Evolutionary conservation across 805 yeast genomes (phyloP).

Genomic region (Yarrowia keelungensis): DNA sequence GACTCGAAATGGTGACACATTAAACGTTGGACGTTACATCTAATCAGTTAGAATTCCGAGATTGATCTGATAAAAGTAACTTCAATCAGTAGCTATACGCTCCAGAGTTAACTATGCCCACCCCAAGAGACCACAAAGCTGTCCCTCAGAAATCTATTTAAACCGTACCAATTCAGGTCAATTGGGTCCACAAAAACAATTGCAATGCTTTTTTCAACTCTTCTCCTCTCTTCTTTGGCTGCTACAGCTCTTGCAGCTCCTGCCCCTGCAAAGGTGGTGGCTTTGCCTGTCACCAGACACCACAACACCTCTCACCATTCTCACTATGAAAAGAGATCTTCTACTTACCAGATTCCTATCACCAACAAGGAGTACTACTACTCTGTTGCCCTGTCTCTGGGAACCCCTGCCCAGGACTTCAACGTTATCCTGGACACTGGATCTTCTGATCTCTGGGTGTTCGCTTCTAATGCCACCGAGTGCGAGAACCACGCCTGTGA

Average conservation of each 20-base stretch:
- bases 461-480: conserved; percentile 32
- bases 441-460: conserved; percentile 71
- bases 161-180: not conserved
- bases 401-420: conserved; percentile 63
- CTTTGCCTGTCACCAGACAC: conserved; percentile 1
- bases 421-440: conserved; percentile 70
- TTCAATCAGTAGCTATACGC: not conserved
- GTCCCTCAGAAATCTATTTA: not conserved
- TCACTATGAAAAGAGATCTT: not conserved
- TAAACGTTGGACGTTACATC: not conserved
- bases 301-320: not conserved
- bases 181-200: not conserved
- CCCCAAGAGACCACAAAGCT: no score
- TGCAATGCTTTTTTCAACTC: conserved; percentile 1
- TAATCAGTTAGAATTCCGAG: not conserved
- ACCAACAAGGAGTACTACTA: conserved; percentile 34
- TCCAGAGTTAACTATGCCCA: not conserved
- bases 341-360: not conserved
- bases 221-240: not conserved
- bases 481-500: conserved; percentile 11
- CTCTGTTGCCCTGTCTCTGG: conserved; percentile 52
- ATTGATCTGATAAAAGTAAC: conserved; percentile 7
- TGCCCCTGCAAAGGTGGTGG: conserved; percentile 1
- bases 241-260: conserved; percentile 1
- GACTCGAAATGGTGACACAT: not conserved